Evolutionary conservation across 306 rosid species (phyloP), one percentile per base, ranked within the genome.

Genomic region (Gleditsia sinensis): DNA sequence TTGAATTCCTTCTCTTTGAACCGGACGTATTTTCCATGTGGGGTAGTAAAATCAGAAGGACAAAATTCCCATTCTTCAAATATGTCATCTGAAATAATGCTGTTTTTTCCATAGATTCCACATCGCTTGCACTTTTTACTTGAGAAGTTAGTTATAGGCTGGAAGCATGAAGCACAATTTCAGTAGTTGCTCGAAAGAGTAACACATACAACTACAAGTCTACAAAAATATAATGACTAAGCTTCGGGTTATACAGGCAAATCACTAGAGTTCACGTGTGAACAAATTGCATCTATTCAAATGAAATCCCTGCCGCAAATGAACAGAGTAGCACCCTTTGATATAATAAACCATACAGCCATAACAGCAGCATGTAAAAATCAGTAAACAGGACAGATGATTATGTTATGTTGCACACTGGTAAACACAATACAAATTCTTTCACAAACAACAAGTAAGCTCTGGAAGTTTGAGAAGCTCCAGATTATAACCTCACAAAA

Each of bases 21-120:
- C 46, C 74, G 88, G 59, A 43, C 10, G 23, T 88, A 92, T 78
- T 54, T 86, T 23, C 96, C 95, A 56, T 63, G 57, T 11, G 87
- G 70, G 25, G 58, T 12, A 0, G 73, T 16, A 68, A 94, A 92
- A 60, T 88, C 96, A 49, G 96, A 84, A 67, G 99, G 92, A 75
- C 99, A 94, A 72, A 94, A 71, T 80, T 94, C 99, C 97, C 96
- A 92, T 76, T 94, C 99, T 0, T 92, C 96, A 76, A 78, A 94
- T 58, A 46, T 70, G 36, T 94, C 93, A 65, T 92, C 96, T 13
- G 91, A 43, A 58, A 83, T 80, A 46, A 92, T 63, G 28, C 40
- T 62, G 76, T 94, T 97, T 77, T 83, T 37, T 84, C 92, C 99
- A 64, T 90, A 94, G 70, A 94, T 55, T 48, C 99, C 99, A 78